Evolutionary conservation across 2,329 filamentous ascomycete genomes (phyloP), one percentile per base, ranked within the genome.

Genomic region (Calonectria ilicicola): DNA sequence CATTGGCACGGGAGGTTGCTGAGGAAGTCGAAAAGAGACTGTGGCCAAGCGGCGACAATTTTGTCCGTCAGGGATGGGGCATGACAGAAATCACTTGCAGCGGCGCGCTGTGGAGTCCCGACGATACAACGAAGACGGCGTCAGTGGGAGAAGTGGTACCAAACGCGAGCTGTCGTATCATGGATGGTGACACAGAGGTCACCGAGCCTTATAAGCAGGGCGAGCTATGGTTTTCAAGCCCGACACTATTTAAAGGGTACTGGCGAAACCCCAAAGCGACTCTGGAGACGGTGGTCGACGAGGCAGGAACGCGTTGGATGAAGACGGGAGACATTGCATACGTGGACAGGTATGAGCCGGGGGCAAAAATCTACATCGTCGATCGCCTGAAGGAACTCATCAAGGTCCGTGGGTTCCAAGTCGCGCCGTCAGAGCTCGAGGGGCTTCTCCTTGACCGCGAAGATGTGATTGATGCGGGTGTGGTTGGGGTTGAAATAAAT

Each of bases 341-440:
- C n/a, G 65, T 26, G 5, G 65, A 58, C 38, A 58, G 51, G 32
- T 67, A 58, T 7, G 65, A 19, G 26, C 65, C 65, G 9, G 65
- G 65, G 12, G 65, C 65, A 15, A 67, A 58, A 26, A 32, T 67
- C 14, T 58, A 46, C 27, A 42, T 67, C 17, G 65, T 67, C 8
- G 65, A 67, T 42, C 65, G 65, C 15, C 26, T 60, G 12, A 67
- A 67, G 27, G 65, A 67, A 27, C 65, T 67, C 27, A 67, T 67
- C 40, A 67, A 67, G n/a, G 51, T 67, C 2, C 65, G 65, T 27
- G 40, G 51, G n/a, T 67, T 67, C 26, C 65, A 67, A 17, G 65
- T 67, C 9, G 40, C 65, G 15, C 51, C 65, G 15, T 47, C 65
- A 9, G 51, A 67, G 53, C 65, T 67, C 3, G 51, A 67, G 29